Evolutionary conservation across 75 land plant species (phyloP).

Genomic region (Cupressus sempervirens): DNA sequence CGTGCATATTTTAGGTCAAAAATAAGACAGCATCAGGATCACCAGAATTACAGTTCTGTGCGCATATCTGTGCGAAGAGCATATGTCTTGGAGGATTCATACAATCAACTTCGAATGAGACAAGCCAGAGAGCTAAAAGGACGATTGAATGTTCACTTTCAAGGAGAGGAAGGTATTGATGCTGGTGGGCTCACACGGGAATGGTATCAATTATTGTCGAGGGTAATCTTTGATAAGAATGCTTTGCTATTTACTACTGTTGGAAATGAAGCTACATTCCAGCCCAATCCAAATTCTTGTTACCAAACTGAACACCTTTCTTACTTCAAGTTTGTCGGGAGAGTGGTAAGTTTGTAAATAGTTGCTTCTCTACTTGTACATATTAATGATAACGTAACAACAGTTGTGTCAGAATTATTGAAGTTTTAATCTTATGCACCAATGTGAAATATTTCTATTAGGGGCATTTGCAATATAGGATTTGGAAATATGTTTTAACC

Average conservation of each 20-base stretch:
- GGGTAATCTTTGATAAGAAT: constrained; percentile 96
- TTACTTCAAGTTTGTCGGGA: constrained; percentile 97
- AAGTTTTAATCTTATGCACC: background rate
- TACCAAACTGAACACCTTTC: constrained; percentile 99
- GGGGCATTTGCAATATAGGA: background rate
- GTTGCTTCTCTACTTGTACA: background rate
- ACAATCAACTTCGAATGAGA: constrained; percentile 91
- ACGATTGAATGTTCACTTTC: constrained; percentile 88
- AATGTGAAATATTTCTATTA: background rate
- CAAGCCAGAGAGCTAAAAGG: constrained; percentile 90
- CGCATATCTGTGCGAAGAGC: constrained; percentile 90
- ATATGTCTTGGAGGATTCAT: constrained; percentile 96
- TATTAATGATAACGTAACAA: background rate
- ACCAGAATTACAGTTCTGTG: constrained; percentile 84
- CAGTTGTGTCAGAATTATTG: constrained; percentile 8
- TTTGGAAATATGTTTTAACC: constrained; percentile 1
- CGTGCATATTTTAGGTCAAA: constrained; percentile 88
- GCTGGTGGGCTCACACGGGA: constrained; percentile 98
- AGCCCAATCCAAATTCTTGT: constrained; percentile 97
- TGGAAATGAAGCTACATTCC: constrained; percentile 95
- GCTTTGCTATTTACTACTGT: constrained; percentile 96
- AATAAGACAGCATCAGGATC: constrained; percentile 96
- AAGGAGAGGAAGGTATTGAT: constrained; percentile 99
- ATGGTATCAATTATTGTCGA: constrained; percentile 92
- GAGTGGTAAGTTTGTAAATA: constrained; percentile 66